Evolutionary conservation across 2,329 filamentous ascomycete genomes (phyloP), one percentile per base, ranked within the genome.

Genomic region (Sporothrix pseudoabietina): DNA sequence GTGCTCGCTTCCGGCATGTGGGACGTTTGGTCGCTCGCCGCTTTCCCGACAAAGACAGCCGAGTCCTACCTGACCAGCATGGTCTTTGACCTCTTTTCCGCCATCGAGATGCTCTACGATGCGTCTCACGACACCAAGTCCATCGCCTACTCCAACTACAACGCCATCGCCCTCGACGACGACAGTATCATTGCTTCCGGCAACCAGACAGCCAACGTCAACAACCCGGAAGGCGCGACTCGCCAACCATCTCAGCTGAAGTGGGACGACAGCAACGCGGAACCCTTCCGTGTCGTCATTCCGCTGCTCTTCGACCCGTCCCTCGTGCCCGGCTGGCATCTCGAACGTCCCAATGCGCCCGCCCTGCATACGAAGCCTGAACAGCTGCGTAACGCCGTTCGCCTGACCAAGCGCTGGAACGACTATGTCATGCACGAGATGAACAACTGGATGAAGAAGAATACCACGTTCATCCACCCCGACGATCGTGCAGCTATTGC

Each of bases 301-400:
- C 87, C 88, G 0, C 80, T 82, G 54, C 78, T 88, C 2, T 83
- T 88, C 70, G 88, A 89, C 76, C 82, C 87, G 2, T 85, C 87
- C 0, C 78, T 89, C 0, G 80, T 85, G 0, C 87, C 88, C 0
- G 87, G 85, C 1, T 90, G 87, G 85, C 78, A 82, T 7, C 78
- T 78, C 4, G 80, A 80, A 10, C 83, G 87, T 2, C 82, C 83
- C 0, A 71, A 77, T 1, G 83, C 86, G 1, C 81, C 85, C 1
- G 76, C 73, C 16, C 85, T 85, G 12, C 85, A 87, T 76, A 83
- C 80, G 16, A 81, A 82, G 52, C 82, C 84, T 1, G 86, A 88
- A 75, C 84, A 89, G 75, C 80, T 87, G 76, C 86, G 85, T 73
- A 88, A 88, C 74, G 86, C 87, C 1, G 83, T 84, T 1, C 82